Evolutionary conservation across 73 alveolate species (phyloP), one percentile per base, ranked within the genome.

Genomic region (Blepharisma stoltei): DNA sequence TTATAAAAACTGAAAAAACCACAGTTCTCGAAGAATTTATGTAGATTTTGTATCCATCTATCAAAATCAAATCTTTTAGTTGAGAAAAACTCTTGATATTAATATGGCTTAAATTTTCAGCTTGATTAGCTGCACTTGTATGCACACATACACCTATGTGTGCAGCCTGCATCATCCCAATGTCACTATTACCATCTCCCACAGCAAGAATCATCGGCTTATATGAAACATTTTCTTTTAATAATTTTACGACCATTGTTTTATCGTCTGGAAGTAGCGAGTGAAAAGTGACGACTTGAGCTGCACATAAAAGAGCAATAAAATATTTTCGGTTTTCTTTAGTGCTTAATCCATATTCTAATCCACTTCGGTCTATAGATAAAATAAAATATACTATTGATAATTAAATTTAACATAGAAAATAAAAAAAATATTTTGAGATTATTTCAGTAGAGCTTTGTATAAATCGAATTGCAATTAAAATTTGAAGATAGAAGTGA

Each of bases 121-220:
- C 73, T 60, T 60, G 46, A 8, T 8, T 9, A 14, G 46, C 73
- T 18, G 14, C 47, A 2, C 5, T 60, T 60, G 46, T 38, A 14
- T 60, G 49, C 2, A 60, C 5, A 2, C 48, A n/a, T 8, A 60
- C 46, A 14, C 73, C 73, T 14, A 60, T 60, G 5, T 60, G 46
- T 14, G 73, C 38, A 20, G 14, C 73, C 5, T 25, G 73, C 11
- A 60, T 60, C 47, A 60, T 60, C 45, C 73, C 73, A 60, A 60
- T 25, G 23, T 60, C 73, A 60, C 73, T 60, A 60, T 8, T 25
- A 8, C 73, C 47, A 60, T 60, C 73, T 18, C 73, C 73, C 0
- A 60, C 73, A 60, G 48, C 14, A 8, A 60, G 14, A 25, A 60
- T 38, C 11, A 60, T 9, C 14, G 73, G 73, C 14, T 38, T 60